A percentile compares a stretch with the other conserved stretches of the same genome.
Evolutionary conservation across 2,329 filamentous ascomycete species (phyloP).

Genomic region (Chalara sp.): DNA sequence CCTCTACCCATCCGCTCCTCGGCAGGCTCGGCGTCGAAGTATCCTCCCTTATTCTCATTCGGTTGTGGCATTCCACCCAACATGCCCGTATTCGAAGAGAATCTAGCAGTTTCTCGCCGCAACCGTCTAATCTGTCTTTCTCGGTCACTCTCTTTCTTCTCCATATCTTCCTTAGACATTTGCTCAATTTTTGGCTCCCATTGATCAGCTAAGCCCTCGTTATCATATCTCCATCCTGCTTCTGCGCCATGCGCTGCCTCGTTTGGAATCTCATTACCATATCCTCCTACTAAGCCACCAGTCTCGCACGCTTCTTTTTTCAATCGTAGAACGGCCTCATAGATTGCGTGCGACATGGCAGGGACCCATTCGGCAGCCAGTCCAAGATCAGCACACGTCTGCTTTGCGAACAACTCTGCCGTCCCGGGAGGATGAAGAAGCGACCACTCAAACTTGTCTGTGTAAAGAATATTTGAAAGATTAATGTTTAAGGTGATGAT

Average conservation of each 20-base stretch:
- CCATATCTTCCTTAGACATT: constrained; percentile 91
- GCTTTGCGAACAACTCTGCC: constrained; percentile 84
- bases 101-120: constrained; percentile 83
- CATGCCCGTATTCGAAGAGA: constrained; percentile 81
- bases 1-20: constrained; percentile 87
- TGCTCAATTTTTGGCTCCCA: constrained; percentile 80
- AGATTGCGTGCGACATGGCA: constrained; percentile 92
- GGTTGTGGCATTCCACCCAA: constrained; percentile 63
- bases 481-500: constrained; percentile 89
- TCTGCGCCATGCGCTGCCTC: constrained; percentile 76
- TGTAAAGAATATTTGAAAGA: constrained; percentile 83
- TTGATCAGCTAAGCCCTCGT: constrained; percentile 76
- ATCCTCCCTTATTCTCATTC: constrained; percentile 36
- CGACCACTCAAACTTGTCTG: constrained; percentile 98
- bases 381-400: constrained; percentile 88
- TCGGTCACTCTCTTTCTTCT: constrained; percentile 90
- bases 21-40: constrained; percentile 41
- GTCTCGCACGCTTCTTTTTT: constrained; percentile 97
- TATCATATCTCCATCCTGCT: constrained; percentile 93
- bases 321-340: constrained; percentile 83
- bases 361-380: constrained; percentile 89
- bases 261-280: constrained; percentile 71
- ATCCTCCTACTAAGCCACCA: constrained; percentile 75
- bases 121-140: constrained; percentile 84
- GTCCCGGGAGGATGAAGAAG: constrained; percentile 85